phyloP scores from a whole-genome alignment of 169 alveolate genomes.

The Eimeria sp. region DNA sequence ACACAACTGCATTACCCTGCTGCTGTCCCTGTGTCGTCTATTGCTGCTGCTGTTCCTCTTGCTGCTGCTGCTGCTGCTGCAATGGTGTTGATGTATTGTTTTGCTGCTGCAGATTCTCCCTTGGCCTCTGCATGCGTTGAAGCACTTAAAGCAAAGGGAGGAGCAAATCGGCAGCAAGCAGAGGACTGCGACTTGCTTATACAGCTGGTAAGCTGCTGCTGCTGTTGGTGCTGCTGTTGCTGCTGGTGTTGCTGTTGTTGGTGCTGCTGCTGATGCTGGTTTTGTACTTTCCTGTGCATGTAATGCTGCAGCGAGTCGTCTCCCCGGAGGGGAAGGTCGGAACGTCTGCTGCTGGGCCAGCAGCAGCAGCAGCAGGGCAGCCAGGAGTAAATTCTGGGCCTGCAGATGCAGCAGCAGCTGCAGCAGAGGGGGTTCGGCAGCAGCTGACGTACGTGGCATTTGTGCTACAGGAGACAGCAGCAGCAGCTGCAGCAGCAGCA shows the following conservation, averaged over 20 bases:
- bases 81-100: not conserved
- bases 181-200: slow-evolving; percentile 22
- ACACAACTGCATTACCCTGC: too few species aligned
- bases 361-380: slow-evolving; percentile 23
- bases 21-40: not conserved
- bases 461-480: slow-evolving; percentile 4
- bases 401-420: slow-evolving; percentile 15
- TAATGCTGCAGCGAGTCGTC: slow-evolving; percentile 6
- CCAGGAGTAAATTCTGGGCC: not conserved
- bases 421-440: slow-evolving; percentile 47
- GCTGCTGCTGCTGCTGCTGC: slow-evolving; percentile 26
- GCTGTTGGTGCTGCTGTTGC: slow-evolving; percentile 45
- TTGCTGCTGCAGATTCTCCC: slow-evolving; percentile 26
- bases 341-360: not conserved
- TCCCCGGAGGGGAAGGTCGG: not conserved
- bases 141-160: not conserved
- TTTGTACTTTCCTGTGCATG: not conserved
- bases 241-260: not conserved
- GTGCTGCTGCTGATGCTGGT: not conserved
- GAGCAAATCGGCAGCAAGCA: not conserved
- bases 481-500: not conserved
- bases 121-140: not conserved
- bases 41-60: slow-evolving; percentile 44
- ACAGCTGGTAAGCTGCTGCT: slow-evolving; percentile 33
- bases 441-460: slow-evolving; percentile 27